phyloP scores from a whole-genome alignment of 139 green algal species.

The Dunaliella primolecta region DNA sequence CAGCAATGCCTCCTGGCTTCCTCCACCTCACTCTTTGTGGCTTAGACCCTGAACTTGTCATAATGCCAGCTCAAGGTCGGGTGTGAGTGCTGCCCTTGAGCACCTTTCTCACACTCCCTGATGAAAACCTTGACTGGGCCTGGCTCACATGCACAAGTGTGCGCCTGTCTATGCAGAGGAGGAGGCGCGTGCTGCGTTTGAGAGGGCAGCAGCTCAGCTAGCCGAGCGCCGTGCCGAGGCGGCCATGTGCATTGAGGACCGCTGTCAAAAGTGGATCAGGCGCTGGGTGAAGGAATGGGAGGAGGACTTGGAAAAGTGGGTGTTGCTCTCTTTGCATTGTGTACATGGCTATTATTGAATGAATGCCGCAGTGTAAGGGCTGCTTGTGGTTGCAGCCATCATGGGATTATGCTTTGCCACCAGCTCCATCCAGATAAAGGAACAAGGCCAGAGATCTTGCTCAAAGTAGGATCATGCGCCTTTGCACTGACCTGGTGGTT shows the following conservation, averaged over 20 bases:
- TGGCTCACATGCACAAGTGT: not conserved
- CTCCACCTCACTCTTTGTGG: too few relatives aligned
- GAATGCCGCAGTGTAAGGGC: not conserved
- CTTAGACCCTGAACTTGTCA: too few relatives aligned
- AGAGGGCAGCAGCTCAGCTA: not conserved
- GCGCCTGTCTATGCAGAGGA: not conserved
- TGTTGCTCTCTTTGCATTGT: not conserved
- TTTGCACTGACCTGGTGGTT: too few relatives aligned
- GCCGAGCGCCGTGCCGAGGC: slow-evolving; percentile 54
- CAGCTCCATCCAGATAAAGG: too few relatives aligned
- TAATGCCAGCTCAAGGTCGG: too few relatives aligned
- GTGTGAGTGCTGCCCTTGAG: too few relatives aligned
- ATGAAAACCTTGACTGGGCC: too few relatives aligned
- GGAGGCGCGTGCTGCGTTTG: not conserved
- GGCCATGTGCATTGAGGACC: slow-evolving; percentile 67
- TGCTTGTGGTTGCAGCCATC: not conserved
- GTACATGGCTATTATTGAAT: not conserved
- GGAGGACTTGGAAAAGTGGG: slow-evolving; percentile 74
- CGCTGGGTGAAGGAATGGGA: slow-evolving; percentile 81
- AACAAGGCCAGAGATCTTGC: too few relatives aligned
- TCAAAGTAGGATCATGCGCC: too few relatives aligned
- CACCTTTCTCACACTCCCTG: too few relatives aligned
- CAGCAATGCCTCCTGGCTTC: too few relatives aligned
- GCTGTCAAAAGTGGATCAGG: slow-evolving; percentile 47
- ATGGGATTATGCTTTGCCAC: not conserved